Conservation (phyloP, 164 flowering plant genomes). For the Vitis amurensis region DNA sequence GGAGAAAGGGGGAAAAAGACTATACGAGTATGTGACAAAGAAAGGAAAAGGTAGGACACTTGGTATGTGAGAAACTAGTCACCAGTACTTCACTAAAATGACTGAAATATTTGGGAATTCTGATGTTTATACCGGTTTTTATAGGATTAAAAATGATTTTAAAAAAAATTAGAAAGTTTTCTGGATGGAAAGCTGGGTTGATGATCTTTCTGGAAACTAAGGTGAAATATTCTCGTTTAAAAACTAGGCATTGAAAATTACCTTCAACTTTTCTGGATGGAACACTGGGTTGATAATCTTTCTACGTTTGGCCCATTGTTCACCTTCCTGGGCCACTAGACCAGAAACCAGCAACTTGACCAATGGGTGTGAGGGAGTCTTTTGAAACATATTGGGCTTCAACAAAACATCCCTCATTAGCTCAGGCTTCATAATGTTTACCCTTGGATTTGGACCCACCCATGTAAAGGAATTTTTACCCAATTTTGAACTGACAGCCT, state of each 20-base stretch:
- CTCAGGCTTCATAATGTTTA: slow-evolving; percentile 32
- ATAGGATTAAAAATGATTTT: too few species aligned
- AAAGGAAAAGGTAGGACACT: too few species aligned
- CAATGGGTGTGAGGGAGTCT: slow-evolving; percentile 23
- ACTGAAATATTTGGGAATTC: too few species aligned
- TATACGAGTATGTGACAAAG: too few species aligned
- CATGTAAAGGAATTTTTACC: slow-evolving; percentile 35
- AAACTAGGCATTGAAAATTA: background rate
- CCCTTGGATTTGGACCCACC: slow-evolving; percentile 33
- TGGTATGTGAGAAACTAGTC: too few species aligned
- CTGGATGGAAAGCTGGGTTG: too few species aligned
- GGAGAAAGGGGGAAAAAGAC: too few species aligned
- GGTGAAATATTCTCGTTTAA: too few species aligned
- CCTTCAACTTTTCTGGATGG: slow-evolving; percentile 44
- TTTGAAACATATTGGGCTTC: slow-evolving; percentile 16
- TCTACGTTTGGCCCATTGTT: slow-evolving; percentile 49
- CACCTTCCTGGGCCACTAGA: slow-evolving; percentile 28
- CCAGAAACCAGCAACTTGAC: slow-evolving; percentile 20
- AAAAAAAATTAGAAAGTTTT: too few species aligned
- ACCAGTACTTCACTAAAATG: too few species aligned
- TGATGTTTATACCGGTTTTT: too few species aligned
- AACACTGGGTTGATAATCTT: slow-evolving; percentile 46
- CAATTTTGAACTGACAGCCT: background rate
- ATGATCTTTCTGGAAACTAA: too few species aligned
- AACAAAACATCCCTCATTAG: slow-evolving; percentile 27